Base-by-base conservation (phyloP, 2,329 filamentous ascomycete genomes). In the Pseudogymnoascus pannorum region DNA sequence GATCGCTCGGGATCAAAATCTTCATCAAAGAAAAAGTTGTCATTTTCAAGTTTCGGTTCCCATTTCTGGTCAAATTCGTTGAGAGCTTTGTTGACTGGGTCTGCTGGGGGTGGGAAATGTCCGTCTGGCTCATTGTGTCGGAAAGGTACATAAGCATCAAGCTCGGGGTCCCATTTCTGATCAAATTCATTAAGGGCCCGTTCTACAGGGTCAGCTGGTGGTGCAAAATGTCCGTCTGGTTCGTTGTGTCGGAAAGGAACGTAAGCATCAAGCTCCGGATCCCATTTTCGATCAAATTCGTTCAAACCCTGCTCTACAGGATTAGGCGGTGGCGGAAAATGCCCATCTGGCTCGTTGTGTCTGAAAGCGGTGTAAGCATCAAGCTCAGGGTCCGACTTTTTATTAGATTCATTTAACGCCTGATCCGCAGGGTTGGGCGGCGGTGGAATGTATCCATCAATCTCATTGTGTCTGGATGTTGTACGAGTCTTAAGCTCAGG, bases 341-440 rank as follows among this genome's bases (percentile, higher is more conserved):
- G 73, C 24, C 77, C 77, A 63, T 79, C 71, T 1, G 70, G 71
- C 62, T 75, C 73, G 8, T 72, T 65, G 8, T 64, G 48, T 24
- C 63, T 64, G n/a, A 69, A 62, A 1, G 74, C 72, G 24, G 69
- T 70, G 66, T 77, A 77, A 11, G 31, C 42, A n/a, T 31, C 12
- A 42, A 57, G 59, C 16, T 60, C 59, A 22, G 38, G 31, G 4
- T 40, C 22, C 29, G 12, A 20, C 18, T 44, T 22, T 18, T 12
- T 11, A 18, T 61, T 26, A 12, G 18, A 18, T 7, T 61, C 60
- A 60, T 74, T 72, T 3, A 75, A 71, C 14, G 70, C 64, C 35
- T 75, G 73, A 59, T 72, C 74, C 3, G 69, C 68, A 2, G 70
- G 72, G 57, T 69, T 65, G n/a, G 69, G 64, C 9, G 68, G 26